Evolutionary conservation across 495 filamentous ascomycete species (phyloP).

Genomic region (Amniculicola lignicola): DNA sequence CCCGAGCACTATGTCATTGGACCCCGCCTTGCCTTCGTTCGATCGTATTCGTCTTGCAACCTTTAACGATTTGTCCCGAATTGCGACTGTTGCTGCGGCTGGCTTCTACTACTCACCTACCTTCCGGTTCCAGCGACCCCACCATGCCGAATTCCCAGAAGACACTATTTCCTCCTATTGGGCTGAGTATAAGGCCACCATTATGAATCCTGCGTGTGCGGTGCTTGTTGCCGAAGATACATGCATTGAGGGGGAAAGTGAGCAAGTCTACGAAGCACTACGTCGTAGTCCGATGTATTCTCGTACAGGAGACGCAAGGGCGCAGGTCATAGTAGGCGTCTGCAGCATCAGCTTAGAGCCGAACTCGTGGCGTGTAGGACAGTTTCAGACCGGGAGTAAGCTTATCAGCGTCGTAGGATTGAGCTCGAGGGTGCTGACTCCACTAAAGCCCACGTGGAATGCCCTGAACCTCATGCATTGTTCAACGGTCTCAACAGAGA

Average conservation of each 20-base stretch:
- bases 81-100: conserved; percentile 26
- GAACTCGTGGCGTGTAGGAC: conserved; percentile 5
- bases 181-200: conserved; percentile 14
- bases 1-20: conserved; percentile 8
- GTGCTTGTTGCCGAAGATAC: conserved; percentile 27
- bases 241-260: background rate
- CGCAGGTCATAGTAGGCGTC: conserved; percentile 19
- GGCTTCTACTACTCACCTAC: conserved; percentile 29
- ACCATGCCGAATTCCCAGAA: conserved; percentile 21
- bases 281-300: conserved; percentile 1
- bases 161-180: conserved; percentile 26
- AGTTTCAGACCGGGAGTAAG: conserved; percentile 17
- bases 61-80: conserved; percentile 19
- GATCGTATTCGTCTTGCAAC: conserved; percentile 26
- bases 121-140: conserved; percentile 28
- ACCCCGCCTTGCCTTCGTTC: conserved; percentile 7
- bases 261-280: conserved; percentile 18
- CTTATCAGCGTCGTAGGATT: background rate
- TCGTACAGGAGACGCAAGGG: background rate
- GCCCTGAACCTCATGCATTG: background rate
- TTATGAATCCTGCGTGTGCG: conserved; percentile 11
- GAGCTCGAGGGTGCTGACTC: conserved; percentile 16
- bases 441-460: background rate
- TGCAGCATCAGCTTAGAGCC: conserved; percentile 19
- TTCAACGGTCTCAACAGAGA: conserved; percentile 1